A percentile compares a stretch with the other conserved stretches of the same genome.
These are phyloP conservation scores for Lojkania enalia DNA, from an alignment of 2,329 filamentous ascomycete genomes.

Conservation along the genomic window DNA sequence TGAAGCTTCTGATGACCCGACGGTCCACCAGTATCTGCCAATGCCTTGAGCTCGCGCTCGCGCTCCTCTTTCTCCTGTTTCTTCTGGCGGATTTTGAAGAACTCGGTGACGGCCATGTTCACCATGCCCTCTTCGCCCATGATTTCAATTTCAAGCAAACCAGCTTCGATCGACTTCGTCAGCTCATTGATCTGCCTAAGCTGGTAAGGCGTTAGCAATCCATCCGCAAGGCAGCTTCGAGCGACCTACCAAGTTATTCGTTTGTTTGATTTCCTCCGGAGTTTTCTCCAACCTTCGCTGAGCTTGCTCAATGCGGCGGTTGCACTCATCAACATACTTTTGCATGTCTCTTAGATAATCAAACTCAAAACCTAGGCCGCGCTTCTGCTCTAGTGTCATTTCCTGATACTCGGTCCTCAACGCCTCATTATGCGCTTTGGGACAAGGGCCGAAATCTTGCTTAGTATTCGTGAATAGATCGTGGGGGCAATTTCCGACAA, in stretches of 20 bases:
- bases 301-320: conserved; percentile 86
- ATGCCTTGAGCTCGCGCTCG: conserved; percentile 84
- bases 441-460: conserved; percentile 89
- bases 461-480: conserved; percentile 99
- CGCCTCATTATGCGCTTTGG: conserved; percentile 84
- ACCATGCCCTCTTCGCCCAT: conserved; percentile 82
- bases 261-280: conserved; percentile 94
- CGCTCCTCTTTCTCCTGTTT: conserved; percentile 80
- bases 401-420: conserved; percentile 87
- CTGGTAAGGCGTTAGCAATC: conserved; percentile 38
- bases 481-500: conserved; percentile 92
- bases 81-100: conserved; percentile 80
- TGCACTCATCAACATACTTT: conserved; percentile 96
- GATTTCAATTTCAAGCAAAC: conserved; percentile 82
- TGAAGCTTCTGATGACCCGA: conserved; percentile 97
- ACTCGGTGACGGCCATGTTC: conserved; percentile 80
- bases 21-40: conserved; percentile 89
- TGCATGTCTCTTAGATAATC: conserved; percentile 96
- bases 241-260: conserved; percentile 71
- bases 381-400: conserved; percentile 70
- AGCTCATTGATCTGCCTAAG: conserved; percentile 86
- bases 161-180: conserved; percentile 74
- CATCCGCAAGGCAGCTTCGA: not conserved
- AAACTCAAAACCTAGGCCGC: conserved; percentile 87
- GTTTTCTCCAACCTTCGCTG: conserved; percentile 95